Evolutionary conservation across 2,329 filamentous ascomycete genomes (phyloP), one percentile per base, ranked within the genome.

Genomic region (Aspergillus candidus): DNA sequence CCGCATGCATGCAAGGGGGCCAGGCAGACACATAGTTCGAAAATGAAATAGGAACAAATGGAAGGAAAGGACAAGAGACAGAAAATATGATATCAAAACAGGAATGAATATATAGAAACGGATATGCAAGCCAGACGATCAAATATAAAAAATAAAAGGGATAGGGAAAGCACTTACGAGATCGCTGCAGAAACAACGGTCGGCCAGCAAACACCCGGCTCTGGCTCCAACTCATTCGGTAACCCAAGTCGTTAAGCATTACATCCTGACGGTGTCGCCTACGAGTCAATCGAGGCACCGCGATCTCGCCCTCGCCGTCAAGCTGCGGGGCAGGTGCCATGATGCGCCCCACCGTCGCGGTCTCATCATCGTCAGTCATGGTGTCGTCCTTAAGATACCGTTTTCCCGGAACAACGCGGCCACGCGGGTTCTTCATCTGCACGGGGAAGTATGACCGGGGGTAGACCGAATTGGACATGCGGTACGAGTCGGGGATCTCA

Each of bases 161-260:
- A 18, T 1, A 22, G 44, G 32, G 27, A 15, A 22, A 46, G 39
- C 37, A 85, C 89, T 82, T 73, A 95, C 90, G 72, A 57, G 90
- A 90, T 74, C 88, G 83, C 67, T 96, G 91, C 58, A 96, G 72
- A 66, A 96, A 96, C 38, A 95, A 75, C 33, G 84, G 88, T 55
- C 88, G 79, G 11, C 85, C 86, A 1, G 89, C 84, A 72, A 97
- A 96, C 10, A 91, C 87, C 59, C 91, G 78, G 64, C 89, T 93
- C 71, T 97, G 91, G 43, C 90, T 83, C 91, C 93, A 98, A 38
- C 88, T 90, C 86, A 98, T 94, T 37, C 91, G 82, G 65, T 94
- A 94, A 2, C 89, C 91, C 36, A 97, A 72, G 61, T 97, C 90
- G 62, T 97, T 97, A 49, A 97, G 72, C 38, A 87, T 80, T n/a